Evolutionary conservation across 2,329 filamentous ascomycete genomes (phyloP).

Genomic region (Microdochium nivale): DNA sequence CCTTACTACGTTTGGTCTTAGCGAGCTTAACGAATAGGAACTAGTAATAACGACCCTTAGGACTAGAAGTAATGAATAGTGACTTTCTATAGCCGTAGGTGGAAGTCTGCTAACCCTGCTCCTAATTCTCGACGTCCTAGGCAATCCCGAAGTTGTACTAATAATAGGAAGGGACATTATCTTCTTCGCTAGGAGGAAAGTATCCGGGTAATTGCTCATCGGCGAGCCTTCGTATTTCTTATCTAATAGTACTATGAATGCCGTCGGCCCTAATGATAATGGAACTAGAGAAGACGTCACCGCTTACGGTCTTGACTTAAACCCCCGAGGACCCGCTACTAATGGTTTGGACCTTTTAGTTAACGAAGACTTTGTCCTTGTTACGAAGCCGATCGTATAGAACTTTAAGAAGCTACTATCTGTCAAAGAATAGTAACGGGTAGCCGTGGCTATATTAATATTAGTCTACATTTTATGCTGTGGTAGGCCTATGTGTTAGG

Average conservation of each 20-base stretch:
- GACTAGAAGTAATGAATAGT: conserved; percentile 18
- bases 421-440: conserved; percentile 23
- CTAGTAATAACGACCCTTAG: conserved; percentile 22
- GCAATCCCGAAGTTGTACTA: conserved; percentile 29
- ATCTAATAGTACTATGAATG: conserved; percentile 26
- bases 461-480: too few species aligned
- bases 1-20: conserved; percentile 16
- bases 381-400: conserved; percentile 23
- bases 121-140: conserved; percentile 14
- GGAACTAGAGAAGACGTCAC: conserved; percentile 18
- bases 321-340: conserved; percentile 13
- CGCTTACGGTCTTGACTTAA: conserved; percentile 20
- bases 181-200: conserved; percentile 11
- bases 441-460: conserved; percentile 21
- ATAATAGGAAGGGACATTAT: conserved; percentile 15
- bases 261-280: conserved; percentile 31
- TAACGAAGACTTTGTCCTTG: conserved; percentile 21
- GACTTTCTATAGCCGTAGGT: conserved; percentile 13
- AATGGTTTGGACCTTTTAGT: conserved; percentile 18
- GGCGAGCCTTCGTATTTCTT: conserved; percentile 17
- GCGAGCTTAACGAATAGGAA: conserved; percentile 23
- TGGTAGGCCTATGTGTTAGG: too few species aligned
- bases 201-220: conserved; percentile 13
- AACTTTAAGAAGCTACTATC: conserved; percentile 21
- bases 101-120: conserved; percentile 8